Base-by-base conservation (phyloP, 148 eudicot genomes). In the Nepenthes gracilis region DNA sequence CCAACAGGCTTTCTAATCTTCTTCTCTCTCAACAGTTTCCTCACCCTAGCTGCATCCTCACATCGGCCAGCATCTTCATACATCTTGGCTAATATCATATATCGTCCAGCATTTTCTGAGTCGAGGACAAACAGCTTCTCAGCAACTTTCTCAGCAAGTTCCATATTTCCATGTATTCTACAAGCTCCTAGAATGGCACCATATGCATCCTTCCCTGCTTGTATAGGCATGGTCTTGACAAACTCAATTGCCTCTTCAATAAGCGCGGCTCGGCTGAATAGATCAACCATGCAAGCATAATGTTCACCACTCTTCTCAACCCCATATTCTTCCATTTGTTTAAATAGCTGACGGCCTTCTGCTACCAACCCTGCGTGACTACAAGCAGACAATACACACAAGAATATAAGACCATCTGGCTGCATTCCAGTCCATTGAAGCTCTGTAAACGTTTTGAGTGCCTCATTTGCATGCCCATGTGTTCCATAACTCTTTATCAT, bases 231-330 rank as follows among this genome's bases (percentile, higher is more conserved):
- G 2, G 60, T 43, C 23, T 49, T 54, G 1, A 73, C 63, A 53
- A 70, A 54, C 47, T 67, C 61, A n/a, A 70, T 53, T 9, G 81
- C 81, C 43, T 65, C 61, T 43, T 67, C 57, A 40, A 78, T 45
- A 47, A 58, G 37, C 33, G 75, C 78, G 33, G 81, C 68, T 13
- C 81, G 66, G 9, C 75, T 72, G 9, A 66, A 67, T 32, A 78
- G 57, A 67, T 78, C 78, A 9, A 78, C 69, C 48, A 78, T 63
- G 61, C 81, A 78, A 52, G 75, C 81, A 71, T 78, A 74, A 64
- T 78, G 81, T 52, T 67, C 63, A 37, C 61, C 55, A 33, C 40
- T 59, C 55, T 59, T 71, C 5, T 36, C 54, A 35, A 78, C 61
- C 38, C 59, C 67, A 54, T 70, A 54, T 3, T 60, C 58, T 52